Conservation (phyloP, 768 basidiomycete genomes). For the Aureoboletus auriporus region DNA sequence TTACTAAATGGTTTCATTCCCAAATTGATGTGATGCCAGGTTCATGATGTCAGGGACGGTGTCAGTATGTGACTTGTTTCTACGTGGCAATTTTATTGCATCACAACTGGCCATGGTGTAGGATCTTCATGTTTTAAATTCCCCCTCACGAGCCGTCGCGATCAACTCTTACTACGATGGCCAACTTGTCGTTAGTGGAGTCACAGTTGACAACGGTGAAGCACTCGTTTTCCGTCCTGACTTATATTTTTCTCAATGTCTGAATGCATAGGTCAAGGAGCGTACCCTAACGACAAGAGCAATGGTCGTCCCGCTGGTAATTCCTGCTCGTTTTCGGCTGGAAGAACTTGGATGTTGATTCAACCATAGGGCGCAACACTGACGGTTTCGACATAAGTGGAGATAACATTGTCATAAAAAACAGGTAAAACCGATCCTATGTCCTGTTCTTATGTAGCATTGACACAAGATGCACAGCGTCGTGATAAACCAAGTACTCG, state of each 20-base stretch:
- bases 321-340: neutral
- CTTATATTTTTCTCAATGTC: neutral
- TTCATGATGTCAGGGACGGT: constrained; percentile 39
- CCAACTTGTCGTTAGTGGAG: constrained; percentile 38
- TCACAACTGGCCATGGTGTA: constrained; percentile 6
- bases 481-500: constrained; percentile 24
- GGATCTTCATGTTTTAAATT: constrained; percentile 36
- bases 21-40: constrained; percentile 18
- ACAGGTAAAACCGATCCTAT: constrained; percentile 8
- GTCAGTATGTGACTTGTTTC: constrained; percentile 21
- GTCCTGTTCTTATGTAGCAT: neutral
- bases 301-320: constrained; percentile 45
- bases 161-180: constrained; percentile 22
- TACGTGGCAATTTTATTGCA: neutral
- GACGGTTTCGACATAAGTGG: constrained; percentile 47
- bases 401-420: constrained; percentile 31
- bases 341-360: neutral
- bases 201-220: constrained; percentile 57
- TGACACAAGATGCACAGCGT: constrained; percentile 7
- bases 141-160: constrained; percentile 31
- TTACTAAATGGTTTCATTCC: neutral
- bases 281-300: constrained; percentile 48
- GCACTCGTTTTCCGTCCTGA: neutral
- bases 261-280: constrained; percentile 43
- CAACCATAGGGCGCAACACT: constrained; percentile 39